Percentiles rank a stretch among this genome's conserved stretches.
Conservation (phyloP, 352 stramenopile genomes). For the Phytophthora pisi region DNA sequence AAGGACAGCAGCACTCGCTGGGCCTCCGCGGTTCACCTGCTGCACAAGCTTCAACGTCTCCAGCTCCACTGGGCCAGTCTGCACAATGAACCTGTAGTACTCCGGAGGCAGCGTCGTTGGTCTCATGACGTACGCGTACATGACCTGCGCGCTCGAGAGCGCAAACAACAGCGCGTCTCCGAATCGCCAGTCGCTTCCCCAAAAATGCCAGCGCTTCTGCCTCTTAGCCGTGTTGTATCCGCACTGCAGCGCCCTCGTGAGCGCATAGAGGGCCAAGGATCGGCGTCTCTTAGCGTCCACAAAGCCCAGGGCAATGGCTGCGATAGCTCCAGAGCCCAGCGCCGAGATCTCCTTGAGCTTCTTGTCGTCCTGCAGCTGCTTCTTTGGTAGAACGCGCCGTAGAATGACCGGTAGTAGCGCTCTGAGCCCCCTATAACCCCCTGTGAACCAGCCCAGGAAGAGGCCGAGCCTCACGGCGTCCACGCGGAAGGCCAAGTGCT, state of each 20-base stretch:
- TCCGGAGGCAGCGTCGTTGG: slow-evolving; percentile 69
- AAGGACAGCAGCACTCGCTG: slow-evolving; percentile 49
- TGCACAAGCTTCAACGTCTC: slow-evolving; percentile 75
- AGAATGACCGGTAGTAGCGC: slow-evolving; percentile 61
- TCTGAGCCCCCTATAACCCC: slow-evolving; percentile 68
- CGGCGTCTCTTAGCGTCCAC: slow-evolving; percentile 72
- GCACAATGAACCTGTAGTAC: slow-evolving; percentile 87
- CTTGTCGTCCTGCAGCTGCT: slow-evolving; percentile 25
- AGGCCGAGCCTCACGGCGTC: slow-evolving; percentile 87
- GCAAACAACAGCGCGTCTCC: slow-evolving; percentile 83
- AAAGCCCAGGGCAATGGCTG: slow-evolving; percentile 65
- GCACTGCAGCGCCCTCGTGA: slow-evolving; percentile 83
- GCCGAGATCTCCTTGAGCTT: slow-evolving; percentile 56
- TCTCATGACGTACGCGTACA: slow-evolving; percentile 89
- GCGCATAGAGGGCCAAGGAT: slow-evolving; percentile 82
- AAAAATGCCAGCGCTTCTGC: slow-evolving; percentile 86
- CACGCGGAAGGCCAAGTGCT: slow-evolving; percentile 77
- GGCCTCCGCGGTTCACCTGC: slow-evolving; percentile 53
- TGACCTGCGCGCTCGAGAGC: slow-evolving; percentile 79
- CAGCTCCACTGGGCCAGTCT: slow-evolving; percentile 64
- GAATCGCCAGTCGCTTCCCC: slow-evolving; percentile 84
- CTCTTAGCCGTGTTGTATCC: slow-evolving; percentile 87
- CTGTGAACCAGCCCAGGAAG: slow-evolving; percentile 87
- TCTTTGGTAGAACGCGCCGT: slow-evolving; percentile 31
- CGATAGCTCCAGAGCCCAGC: slow-evolving; percentile 62